phyloP scores from a whole-genome alignment of 2,329 filamentous ascomycete genomes.

The Scedosporium apiospermum region DNA sequence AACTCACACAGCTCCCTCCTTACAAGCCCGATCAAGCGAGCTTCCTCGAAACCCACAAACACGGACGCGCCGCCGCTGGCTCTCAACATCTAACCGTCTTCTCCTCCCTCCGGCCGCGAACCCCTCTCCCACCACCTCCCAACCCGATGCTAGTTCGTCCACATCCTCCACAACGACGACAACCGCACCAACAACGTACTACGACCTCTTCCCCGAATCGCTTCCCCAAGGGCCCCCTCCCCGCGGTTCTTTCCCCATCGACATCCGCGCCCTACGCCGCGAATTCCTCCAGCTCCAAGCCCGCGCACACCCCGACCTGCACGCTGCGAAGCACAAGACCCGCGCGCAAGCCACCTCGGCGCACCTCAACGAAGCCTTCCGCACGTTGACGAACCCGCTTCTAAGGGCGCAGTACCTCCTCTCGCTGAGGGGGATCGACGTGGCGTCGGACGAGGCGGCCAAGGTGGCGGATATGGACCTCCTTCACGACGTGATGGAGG shows the following conservation, averaged over 20 bases:
- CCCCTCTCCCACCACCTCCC: neutral
- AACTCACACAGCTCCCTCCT: neutral
- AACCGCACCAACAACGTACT: conserved; percentile 49
- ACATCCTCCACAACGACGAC: neutral
- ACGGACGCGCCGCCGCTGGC: conserved; percentile 9
- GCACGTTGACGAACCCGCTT: conserved; percentile 70
- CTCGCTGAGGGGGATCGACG: conserved; percentile 62
- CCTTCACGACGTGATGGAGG: conserved; percentile 71
- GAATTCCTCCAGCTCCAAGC: conserved; percentile 85
- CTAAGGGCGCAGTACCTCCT: conserved; percentile 83
- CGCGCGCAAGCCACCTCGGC: conserved; percentile 70
- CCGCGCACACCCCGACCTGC: conserved; percentile 63
- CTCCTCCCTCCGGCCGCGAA: conserved; percentile 5
- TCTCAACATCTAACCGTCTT: conserved; percentile 9
- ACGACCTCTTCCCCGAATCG: conserved; percentile 78
- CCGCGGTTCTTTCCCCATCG: conserved; percentile 62
- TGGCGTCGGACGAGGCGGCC: conserved; percentile 67
- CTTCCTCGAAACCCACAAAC: neutral
- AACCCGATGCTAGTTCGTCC: neutral
- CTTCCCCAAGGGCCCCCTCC: conserved; percentile 73
- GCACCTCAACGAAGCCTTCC: conserved; percentile 85
- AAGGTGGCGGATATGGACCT: conserved; percentile 59
- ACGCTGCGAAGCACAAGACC: conserved; percentile 37
- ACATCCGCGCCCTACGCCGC: conserved; percentile 58
- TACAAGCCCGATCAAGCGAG: neutral